Conservation (phyloP, 345 rosid genomes). For the Linum trigynum region DNA sequence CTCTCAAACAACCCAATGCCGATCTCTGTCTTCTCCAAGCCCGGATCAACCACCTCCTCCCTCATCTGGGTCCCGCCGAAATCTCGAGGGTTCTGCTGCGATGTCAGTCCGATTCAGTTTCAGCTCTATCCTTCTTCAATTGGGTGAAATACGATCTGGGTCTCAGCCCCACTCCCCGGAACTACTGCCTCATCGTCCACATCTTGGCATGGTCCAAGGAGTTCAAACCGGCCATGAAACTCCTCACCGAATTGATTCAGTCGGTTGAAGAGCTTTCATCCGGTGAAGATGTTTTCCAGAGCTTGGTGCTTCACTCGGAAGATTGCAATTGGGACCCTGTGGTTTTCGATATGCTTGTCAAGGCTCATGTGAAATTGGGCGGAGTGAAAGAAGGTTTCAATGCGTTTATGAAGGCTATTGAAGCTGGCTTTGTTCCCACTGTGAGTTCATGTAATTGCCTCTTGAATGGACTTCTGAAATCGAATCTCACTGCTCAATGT, state of each 20-base stretch:
- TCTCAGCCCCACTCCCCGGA: conserved; percentile 25
- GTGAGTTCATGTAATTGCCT: conserved; percentile 72
- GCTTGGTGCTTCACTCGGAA: conserved; percentile 37
- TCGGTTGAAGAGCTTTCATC: conserved; percentile 15
- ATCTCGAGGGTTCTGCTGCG: conserved; percentile 57
- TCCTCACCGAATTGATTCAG: conserved; percentile 33
- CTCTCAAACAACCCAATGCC: conserved; percentile 33
- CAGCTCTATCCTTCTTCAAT: conserved; percentile 46
- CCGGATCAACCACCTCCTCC: conserved; percentile 28
- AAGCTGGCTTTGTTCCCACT: conserved; percentile 48
- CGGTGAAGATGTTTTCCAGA: conserved; percentile 29
- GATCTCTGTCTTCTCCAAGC: conserved; percentile 18
- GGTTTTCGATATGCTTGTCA: conserved; percentile 58
- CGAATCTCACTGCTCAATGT: conserved; percentile 41
- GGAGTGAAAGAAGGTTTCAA: conserved; percentile 35
- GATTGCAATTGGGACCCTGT: conserved; percentile 64
- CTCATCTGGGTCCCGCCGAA: conserved; percentile 41
- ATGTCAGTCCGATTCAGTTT: conserved; percentile 52
- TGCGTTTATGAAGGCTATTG: conserved; percentile 35
- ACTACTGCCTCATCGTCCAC: conserved; percentile 53
- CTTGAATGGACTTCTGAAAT: conserved; percentile 55
- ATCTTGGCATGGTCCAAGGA: conserved; percentile 47
- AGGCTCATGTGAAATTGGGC: conserved; percentile 45
- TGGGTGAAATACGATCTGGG: conserved; percentile 55
- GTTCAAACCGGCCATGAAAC: conserved; percentile 42